These are phyloP conservation scores for Artemisia annua DNA, from an alignment of 129 eudicot species.

Conservation along the genomic window DNA sequence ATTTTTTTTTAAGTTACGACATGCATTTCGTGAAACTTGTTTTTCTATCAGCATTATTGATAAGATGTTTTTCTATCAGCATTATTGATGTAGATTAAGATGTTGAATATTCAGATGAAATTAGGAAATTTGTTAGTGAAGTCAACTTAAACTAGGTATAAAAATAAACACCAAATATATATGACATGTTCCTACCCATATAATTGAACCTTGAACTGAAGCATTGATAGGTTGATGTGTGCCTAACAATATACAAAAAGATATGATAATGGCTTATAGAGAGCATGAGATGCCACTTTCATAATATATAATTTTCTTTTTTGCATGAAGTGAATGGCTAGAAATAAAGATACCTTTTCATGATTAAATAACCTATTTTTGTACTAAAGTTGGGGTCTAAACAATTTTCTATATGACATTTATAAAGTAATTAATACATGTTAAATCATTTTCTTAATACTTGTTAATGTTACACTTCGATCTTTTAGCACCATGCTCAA, in stretches of 20 bases:
- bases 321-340: slow-evolving; percentile 17
- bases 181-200: slow-evolving; percentile 10
- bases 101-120: neutral
- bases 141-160: slow-evolving; percentile 10
- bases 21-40: neutral
- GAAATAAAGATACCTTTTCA: slow-evolving; percentile 18
- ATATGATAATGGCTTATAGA: slow-evolving; percentile 23
- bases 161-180: neutral
- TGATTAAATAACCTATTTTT: neutral
- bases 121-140: slow-evolving; percentile 6
- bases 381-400: slow-evolving; percentile 6
- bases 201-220: slow-evolving; percentile 17
- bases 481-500: neutral
- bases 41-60: too few species aligned
- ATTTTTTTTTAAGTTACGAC: neutral
- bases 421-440: neutral
- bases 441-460: neutral
- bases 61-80: too few species aligned
- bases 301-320: neutral
- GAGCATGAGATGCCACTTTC: slow-evolving; percentile 37
- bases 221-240: slow-evolving; percentile 9
- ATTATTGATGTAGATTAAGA: neutral
- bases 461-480: too few species aligned
- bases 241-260: slow-evolving; percentile 23
- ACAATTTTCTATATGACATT: neutral